phyloP scores from a whole-genome alignment of 1,284 basidiomycete species.

The Stygiomarasmius scandens region DNA sequence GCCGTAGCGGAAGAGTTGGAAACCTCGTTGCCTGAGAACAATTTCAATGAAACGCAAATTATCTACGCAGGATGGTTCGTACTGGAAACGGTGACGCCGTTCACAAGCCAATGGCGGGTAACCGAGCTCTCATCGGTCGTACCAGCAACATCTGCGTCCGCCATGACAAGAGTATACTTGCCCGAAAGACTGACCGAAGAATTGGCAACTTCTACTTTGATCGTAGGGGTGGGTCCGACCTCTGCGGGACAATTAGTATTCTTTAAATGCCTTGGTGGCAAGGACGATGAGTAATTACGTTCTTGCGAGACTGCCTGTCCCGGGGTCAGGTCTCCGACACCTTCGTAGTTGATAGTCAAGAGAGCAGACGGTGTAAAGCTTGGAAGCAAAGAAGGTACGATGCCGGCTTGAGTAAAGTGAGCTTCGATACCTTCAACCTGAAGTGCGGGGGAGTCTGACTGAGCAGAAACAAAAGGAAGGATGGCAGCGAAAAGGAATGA shows the following conservation, averaged over 20 bases:
- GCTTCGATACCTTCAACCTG: constrained; percentile 59
- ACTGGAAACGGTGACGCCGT: constrained; percentile 58
- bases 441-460: constrained; percentile 39
- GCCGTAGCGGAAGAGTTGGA: constrained; percentile 51
- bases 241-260: constrained; percentile 39
- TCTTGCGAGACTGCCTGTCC: constrained; percentile 62
- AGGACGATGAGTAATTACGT: constrained; percentile 42
- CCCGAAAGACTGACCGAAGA: constrained; percentile 43
- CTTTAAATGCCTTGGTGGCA: background rate
- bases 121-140: constrained; percentile 48
- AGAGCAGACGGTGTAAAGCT: constrained; percentile 60
- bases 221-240: constrained; percentile 50
- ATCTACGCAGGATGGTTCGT: constrained; percentile 16
- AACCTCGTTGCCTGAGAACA: constrained; percentile 40
- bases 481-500: constrained; percentile 37
- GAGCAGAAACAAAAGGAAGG: constrained; percentile 46
- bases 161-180: constrained; percentile 70
- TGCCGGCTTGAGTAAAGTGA: constrained; percentile 57
- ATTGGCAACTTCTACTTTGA: constrained; percentile 53
- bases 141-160: constrained; percentile 69
- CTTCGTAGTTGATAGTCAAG: constrained; percentile 54
- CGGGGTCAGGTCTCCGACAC: constrained; percentile 51
- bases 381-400: constrained; percentile 61
- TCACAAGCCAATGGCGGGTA: constrained; percentile 83
- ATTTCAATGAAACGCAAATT: background rate